Conservation (phyloP, 2,329 filamentous ascomycete species). For the Paramyrothecium sp. region DNA sequence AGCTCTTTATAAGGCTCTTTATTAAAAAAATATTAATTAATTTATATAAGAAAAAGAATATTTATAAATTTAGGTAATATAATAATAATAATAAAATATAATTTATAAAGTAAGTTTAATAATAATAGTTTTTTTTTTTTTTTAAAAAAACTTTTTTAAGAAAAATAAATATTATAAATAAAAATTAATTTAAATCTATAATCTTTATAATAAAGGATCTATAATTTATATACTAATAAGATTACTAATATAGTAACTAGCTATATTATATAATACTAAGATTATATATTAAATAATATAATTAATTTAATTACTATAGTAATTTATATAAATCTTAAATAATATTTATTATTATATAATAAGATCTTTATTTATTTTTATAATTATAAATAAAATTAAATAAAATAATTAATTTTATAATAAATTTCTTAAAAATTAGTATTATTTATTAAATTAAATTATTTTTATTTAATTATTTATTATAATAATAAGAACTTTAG, state of each 20-base stretch:
- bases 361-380: neutral
- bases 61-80: too few relatives aligned
- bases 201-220: neutral
- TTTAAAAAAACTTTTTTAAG: neutral
- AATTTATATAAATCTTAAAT: neutral
- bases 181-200: neutral
- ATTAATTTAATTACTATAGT: too few relatives aligned
- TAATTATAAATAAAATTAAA: neutral
- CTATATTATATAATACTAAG: neutral
- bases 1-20: too few relatives aligned
- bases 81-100: neutral
- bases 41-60: too few relatives aligned
- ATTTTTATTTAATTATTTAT: neutral
- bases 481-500: neutral
- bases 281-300: neutral
- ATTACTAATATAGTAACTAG: too few relatives aligned
- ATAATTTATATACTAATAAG: neutral
- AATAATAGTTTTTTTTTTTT: too few relatives aligned
- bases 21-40: too few relatives aligned
- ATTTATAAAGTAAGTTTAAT: neutral
- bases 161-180: neutral
- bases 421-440: neutral
- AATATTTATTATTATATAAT: neutral
- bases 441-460: neutral
- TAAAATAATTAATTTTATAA: neutral